These are phyloP conservation scores for Senna siamea DNA, from an alignment of 306 rosid species.

Conservation along the genomic window DNA sequence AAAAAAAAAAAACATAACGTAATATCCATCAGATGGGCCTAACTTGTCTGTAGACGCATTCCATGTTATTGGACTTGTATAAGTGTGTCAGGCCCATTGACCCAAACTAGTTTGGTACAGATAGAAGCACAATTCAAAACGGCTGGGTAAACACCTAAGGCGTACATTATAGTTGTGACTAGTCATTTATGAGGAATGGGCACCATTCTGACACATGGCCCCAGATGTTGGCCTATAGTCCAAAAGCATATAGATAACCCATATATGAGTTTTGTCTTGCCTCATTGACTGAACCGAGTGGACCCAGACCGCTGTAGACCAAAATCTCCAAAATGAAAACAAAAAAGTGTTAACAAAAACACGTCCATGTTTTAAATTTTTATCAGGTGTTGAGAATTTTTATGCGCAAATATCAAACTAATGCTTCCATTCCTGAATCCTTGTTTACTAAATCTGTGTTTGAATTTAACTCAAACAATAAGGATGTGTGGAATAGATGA, in stretches of 20 bases:
- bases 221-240: neutral
- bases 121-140: neutral
- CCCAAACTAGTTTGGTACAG: neutral
- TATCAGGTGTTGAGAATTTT: neutral
- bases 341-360: no score
- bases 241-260: neutral
- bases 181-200: neutral
- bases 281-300: neutral
- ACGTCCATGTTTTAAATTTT: neutral
- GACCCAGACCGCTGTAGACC: neutral
- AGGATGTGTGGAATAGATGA: no score
- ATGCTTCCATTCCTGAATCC: no score
- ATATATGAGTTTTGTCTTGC: neutral
- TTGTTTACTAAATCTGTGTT: no score
- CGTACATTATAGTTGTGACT: neutral
- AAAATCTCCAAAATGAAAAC: neutral
- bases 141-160: neutral
- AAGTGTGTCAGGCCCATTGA: neutral
- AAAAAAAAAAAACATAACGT: no score
- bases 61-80: neutral
- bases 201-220: constrained; percentile 7
- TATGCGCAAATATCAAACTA: neutral
- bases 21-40: no score
- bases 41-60: no score
- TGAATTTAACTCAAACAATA: no score